phyloP scores from a whole-genome alignment of 2,329 filamentous ascomycete genomes.

The Clarireedia monteithiana region DNA sequence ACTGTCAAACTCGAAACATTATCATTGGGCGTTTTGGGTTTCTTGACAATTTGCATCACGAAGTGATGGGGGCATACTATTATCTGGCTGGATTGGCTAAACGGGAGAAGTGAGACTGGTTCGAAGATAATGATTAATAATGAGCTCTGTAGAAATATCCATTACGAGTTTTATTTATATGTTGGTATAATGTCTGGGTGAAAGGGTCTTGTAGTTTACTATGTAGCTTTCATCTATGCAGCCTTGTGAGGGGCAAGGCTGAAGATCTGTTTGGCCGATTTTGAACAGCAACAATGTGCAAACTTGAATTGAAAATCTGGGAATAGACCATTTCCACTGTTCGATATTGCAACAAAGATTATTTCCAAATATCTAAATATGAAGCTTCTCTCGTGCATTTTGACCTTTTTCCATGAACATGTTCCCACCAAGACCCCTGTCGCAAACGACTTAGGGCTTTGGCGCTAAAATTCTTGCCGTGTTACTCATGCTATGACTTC shows the following conservation, averaged over 20 bases:
- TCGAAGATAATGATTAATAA: slow-evolving; percentile 7
- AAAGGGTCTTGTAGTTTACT: too few relatives aligned
- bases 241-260: not conserved
- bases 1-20: not conserved
- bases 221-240: not conserved
- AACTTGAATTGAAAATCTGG: too few relatives aligned
- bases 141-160: not conserved
- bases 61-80: not conserved
- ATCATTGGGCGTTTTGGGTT: not conserved
- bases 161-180: not conserved
- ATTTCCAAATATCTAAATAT: too few relatives aligned
- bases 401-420: not conserved
- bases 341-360: too few relatives aligned
- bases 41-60: too few relatives aligned
- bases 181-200: not conserved
- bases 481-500: slow-evolving; percentile 4
- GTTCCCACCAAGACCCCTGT: not conserved
- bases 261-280: not conserved
- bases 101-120: not conserved
- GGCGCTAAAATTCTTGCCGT: slow-evolving; percentile 8
- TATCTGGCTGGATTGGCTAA: slow-evolving; percentile 7
- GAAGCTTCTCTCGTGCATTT: not conserved
- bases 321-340: too few relatives aligned
- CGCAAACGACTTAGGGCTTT: not conserved
- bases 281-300: too few relatives aligned